Percentiles rank a stretch among this genome's conserved stretches.
These are phyloP conservation scores for Piper longum DNA, from an alignment of 164 flowering plant genomes.

Conservation along the genomic window DNA sequence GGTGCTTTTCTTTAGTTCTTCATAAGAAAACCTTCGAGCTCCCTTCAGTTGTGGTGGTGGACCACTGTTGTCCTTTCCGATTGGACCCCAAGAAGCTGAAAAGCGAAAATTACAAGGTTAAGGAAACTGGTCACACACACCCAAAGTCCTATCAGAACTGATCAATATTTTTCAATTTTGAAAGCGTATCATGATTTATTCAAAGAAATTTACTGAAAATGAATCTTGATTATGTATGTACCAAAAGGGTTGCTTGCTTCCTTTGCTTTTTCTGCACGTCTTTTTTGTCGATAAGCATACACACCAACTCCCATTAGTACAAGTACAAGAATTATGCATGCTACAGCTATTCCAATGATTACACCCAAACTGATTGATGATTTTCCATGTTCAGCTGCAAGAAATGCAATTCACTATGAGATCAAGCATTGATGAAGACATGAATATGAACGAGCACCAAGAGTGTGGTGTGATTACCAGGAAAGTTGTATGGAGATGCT, in stretches of 20 bases:
- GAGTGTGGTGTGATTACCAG: conserved; percentile 23
- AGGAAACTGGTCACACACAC: neutral
- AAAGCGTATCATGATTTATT: no score
- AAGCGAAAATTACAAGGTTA: neutral
- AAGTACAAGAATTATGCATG: conserved; percentile 30
- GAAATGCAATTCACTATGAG: neutral
- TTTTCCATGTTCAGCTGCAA: conserved; percentile 20
- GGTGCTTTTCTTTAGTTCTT: conserved; percentile 48
- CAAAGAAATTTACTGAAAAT: no score
- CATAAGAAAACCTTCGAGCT: conserved; percentile 44
- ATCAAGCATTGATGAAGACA: neutral
- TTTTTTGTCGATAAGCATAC: conserved; percentile 56
- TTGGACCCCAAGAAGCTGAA: conserved; percentile 37
- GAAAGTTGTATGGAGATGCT: conserved; percentile 37
- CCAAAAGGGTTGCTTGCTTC: conserved; percentile 54
- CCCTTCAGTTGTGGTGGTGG: conserved; percentile 45
- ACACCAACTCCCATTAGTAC: conserved; percentile 32
- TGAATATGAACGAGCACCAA: neutral
- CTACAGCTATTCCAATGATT: conserved; percentile 35
- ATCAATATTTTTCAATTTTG: neutral
- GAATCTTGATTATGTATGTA: conserved; percentile 6
- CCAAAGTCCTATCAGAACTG: neutral
- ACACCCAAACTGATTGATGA: conserved; percentile 19
- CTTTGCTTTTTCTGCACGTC: conserved; percentile 58
- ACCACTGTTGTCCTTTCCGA: conserved; percentile 15